Conservation (phyloP, 257 asterid species). For the Penstemon eatonii region DNA sequence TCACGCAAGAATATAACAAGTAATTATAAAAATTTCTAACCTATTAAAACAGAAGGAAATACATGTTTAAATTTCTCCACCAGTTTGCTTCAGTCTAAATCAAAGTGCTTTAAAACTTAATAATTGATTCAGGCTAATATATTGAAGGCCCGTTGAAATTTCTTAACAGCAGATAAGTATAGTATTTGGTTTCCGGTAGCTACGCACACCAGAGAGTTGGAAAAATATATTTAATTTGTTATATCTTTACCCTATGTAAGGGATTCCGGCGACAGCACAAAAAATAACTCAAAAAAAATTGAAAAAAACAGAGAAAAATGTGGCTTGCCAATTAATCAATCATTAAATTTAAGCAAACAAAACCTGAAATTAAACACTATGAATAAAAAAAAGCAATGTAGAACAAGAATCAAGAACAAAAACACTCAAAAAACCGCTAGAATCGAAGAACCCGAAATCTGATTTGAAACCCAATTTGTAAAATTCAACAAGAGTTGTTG, state of each 20-base stretch:
- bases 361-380: no score
- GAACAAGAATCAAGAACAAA: no score
- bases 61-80: background rate
- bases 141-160: background rate
- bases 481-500: no score
- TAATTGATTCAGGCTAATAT: background rate
- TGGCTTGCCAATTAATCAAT: no score
- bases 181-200: background rate
- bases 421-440: no score
- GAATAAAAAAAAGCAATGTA: no score
- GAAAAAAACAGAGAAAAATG: no score
- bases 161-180: background rate
- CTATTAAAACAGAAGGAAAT: conserved; percentile 19
- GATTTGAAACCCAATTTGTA: no score
- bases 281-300: no score
- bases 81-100: conserved; percentile 6
- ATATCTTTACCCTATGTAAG: conserved; percentile 10
- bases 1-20: background rate
- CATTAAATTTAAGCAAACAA: no score
- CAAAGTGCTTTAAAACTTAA: conserved; percentile 15
- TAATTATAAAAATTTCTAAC: conserved; percentile 23
- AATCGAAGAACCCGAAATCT: no score
- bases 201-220: background rate
- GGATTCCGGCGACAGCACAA: no score
- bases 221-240: background rate